These are phyloP conservation scores for Penicillium italicum DNA, from an alignment of 2,329 filamentous ascomycete species.

Conservation along the genomic window DNA sequence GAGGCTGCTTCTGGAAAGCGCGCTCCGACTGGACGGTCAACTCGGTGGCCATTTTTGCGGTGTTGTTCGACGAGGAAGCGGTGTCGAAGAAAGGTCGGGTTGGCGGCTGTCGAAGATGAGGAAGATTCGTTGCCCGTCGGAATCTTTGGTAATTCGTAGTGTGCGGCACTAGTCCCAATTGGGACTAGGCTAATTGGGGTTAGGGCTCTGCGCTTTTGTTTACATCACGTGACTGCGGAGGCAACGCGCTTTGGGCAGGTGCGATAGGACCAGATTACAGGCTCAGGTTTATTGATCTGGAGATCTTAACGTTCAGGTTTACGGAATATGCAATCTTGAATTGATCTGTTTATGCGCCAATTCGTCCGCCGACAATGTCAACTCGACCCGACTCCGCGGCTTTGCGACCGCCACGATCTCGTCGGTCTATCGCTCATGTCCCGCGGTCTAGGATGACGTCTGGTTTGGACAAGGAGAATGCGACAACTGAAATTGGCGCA, in stretches of 20 bases:
- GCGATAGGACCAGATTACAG: slow-evolving; percentile 14
- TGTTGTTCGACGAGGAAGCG: slow-evolving; percentile 46
- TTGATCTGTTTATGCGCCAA: slow-evolving; percentile 7
- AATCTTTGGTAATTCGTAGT: slow-evolving; percentile 36
- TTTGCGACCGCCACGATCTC: slow-evolving; percentile 43
- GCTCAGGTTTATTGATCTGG: slow-evolving; percentile 1
- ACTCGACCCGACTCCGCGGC: slow-evolving; percentile 36
- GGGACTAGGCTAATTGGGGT: slow-evolving; percentile 33
- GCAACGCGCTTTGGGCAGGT: slow-evolving; percentile 29
- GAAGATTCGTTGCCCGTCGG: slow-evolving; percentile 37
- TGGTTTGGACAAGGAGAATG: slow-evolving; percentile 71
- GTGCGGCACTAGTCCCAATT: slow-evolving; percentile 34
- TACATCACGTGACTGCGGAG: slow-evolving; percentile 36
- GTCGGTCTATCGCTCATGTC: slow-evolving; percentile 69
- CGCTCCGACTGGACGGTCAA: slow-evolving; percentile 99
- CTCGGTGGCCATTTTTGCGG: slow-evolving; percentile 88
- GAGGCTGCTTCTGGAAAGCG: slow-evolving; percentile 99
- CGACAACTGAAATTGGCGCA: slow-evolving; percentile 62
- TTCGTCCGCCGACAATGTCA: slow-evolving; percentile 27
- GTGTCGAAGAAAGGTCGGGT: slow-evolving; percentile 36
- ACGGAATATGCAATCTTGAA: background rate
- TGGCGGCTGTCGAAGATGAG: slow-evolving; percentile 40
- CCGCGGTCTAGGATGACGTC: slow-evolving; percentile 47
- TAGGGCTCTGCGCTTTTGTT: slow-evolving; percentile 46
- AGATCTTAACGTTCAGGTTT: background rate